A percentile compares a stretch with the other conserved stretches of the same genome.
Evolutionary conservation across 2,329 filamentous ascomycete species (phyloP).

Genomic region (Knoxdaviesia capensis): DNA sequence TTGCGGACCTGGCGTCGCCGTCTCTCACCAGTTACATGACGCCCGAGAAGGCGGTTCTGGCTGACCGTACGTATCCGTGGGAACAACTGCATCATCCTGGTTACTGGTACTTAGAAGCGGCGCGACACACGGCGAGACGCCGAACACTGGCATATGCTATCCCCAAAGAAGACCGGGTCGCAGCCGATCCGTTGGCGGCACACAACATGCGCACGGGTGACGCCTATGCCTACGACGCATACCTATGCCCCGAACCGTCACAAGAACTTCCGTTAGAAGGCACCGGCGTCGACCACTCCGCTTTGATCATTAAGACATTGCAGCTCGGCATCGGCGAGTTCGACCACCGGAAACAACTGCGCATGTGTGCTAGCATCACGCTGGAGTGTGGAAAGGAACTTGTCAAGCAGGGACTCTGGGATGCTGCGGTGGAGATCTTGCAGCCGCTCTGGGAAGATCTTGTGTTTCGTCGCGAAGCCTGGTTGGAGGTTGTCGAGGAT

Average conservation of each 20-base stretch:
- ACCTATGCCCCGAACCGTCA: slow-evolving; percentile 43
- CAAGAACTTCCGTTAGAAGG: slow-evolving; percentile 34
- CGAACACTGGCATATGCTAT: slow-evolving; percentile 33
- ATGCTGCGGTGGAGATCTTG: slow-evolving; percentile 30
- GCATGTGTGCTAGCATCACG: slow-evolving; percentile 32
- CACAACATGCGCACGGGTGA: slow-evolving; percentile 20
- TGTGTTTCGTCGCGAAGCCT: slow-evolving; percentile 35
- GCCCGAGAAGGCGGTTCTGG: slow-evolving; percentile 36
- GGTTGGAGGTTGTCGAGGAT: slow-evolving; percentile 38
- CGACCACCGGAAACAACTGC: slow-evolving; percentile 28
- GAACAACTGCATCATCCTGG: slow-evolving; percentile 44
- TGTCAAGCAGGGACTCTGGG: slow-evolving; percentile 27
- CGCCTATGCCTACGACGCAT: slow-evolving; percentile 41
- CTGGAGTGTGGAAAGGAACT: slow-evolving; percentile 37
- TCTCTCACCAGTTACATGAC: slow-evolving; percentile 22
- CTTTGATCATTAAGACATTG: slow-evolving; percentile 25
- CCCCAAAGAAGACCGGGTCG: slow-evolving; percentile 36
- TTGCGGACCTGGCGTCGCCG: no score
- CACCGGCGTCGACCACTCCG: slow-evolving; percentile 31
- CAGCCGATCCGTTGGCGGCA: slow-evolving; percentile 24
- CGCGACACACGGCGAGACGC: slow-evolving; percentile 32
- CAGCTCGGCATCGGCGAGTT: slow-evolving; percentile 31
- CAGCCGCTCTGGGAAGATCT: slow-evolving; percentile 35
- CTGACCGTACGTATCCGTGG: slow-evolving; percentile 40
- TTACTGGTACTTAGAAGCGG: slow-evolving; percentile 45